Conservation (phyloP, 176 grass and related monocot genomes). For the Eragrostis curvula region DNA sequence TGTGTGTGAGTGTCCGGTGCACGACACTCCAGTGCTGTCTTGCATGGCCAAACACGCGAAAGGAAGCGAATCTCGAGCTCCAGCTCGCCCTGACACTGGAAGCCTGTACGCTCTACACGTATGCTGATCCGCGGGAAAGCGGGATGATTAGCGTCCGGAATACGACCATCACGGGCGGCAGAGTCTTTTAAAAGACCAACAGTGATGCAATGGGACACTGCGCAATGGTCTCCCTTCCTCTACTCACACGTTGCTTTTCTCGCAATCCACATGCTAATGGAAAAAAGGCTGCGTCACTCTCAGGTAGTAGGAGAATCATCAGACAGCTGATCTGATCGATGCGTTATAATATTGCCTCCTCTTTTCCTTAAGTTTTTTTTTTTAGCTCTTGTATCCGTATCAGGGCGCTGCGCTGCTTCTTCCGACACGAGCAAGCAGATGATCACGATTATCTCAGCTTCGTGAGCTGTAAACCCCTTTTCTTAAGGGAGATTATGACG, state of each 20-base stretch:
- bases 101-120: neutral
- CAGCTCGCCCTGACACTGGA: neutral
- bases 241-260: neutral
- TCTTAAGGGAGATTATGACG: neutral
- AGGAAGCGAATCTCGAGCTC: neutral
- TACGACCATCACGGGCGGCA: neutral
- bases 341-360: neutral
- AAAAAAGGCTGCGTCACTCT: slow-evolving; percentile 17
- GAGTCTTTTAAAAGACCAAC: slow-evolving; percentile 16
- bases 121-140: neutral
- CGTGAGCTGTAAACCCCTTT: neutral
- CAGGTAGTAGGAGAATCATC: neutral
- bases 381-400: neutral
- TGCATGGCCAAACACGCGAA: neutral
- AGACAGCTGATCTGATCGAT: neutral
- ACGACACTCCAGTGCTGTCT: neutral
- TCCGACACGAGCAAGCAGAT: neutral
- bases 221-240: too few species aligned
- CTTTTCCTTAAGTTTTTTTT: neutral
- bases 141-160: neutral
- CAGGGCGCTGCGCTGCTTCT: neutral
- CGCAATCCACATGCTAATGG: slow-evolving; percentile 19
- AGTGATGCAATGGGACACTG: neutral
- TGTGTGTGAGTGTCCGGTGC: neutral
- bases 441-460: neutral